A percentile compares a stretch with the other conserved stretches of the same genome.
phyloP scores from a whole-genome alignment of 139 green algal genomes.

The Desmodesmus armatus region DNA sequence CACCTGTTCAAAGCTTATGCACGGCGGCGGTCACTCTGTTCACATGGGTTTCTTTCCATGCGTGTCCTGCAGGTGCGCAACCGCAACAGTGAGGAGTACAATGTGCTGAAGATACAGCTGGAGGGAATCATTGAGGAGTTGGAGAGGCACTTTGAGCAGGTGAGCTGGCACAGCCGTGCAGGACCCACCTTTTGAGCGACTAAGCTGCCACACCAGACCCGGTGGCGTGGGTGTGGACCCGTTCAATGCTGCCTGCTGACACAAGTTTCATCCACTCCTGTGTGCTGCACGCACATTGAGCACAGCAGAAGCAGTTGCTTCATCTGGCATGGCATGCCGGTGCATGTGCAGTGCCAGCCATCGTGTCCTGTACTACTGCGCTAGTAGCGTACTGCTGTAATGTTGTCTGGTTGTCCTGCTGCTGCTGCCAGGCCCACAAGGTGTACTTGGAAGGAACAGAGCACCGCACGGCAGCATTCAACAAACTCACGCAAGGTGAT shows the following conservation, averaged over 20 bases:
- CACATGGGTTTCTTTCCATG: no score
- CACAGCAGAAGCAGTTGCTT: no score
- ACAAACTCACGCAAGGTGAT: conserved; percentile 80
- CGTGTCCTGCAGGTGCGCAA: conserved; percentile 81
- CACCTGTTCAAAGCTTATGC: no score
- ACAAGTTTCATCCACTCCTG: no score
- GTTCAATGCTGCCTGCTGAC: no score
- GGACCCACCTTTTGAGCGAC: no score
- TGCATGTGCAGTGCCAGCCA: background rate
- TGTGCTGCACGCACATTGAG: no score
- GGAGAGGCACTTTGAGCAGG: conserved; percentile 86
- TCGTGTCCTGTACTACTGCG: no score
- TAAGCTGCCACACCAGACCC: no score
- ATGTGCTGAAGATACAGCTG: conserved; percentile 91
- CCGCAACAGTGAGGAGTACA: conserved; percentile 90
- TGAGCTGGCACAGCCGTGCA: background rate
- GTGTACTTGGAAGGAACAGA: conserved; percentile 83
- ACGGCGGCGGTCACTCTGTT: no score
- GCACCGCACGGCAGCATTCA: conserved; percentile 79
- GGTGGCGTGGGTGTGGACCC: no score
- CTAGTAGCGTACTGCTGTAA: background rate
- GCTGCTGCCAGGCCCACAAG: conserved; percentile 65
- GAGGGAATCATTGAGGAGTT: conserved; percentile 89
- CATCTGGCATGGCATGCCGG: background rate
- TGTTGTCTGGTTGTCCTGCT: background rate